Base-by-base conservation (phyloP, 2,329 filamentous ascomycete genomes). In the Claviceps humidiphila region DNA sequence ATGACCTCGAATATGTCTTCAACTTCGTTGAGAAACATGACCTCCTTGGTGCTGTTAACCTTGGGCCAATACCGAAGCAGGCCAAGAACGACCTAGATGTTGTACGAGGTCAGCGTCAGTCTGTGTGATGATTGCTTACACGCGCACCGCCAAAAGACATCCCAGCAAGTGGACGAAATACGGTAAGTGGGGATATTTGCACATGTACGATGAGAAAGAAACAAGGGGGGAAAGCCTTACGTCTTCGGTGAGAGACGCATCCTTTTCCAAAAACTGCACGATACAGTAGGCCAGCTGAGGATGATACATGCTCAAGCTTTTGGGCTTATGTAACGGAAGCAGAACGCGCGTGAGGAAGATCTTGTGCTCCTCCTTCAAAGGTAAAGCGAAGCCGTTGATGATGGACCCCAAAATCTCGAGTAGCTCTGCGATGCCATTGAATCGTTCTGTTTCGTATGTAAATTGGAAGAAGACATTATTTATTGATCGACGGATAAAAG, bases 381-480 rank as follows among this genome's bases (percentile, higher is more conserved):
- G 93, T 53, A 98, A 74, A 22, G 93, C 93, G 66, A 98, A 98
- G 46, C 93, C 93, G 66, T 98, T 98, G 76, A 98, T 98, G 64
- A 98, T 98, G 58, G 93, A 97, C 34, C 93, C 93, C 50, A 98
- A 75, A 59, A 98, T 98, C 67, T 98, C 93, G 39, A 98, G 77
- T 34, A 98, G 75, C 68, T 98, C 93, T 3, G 93, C 93, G 63
- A 98, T 96, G 51, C 93, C 93, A 62, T 98, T 98, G 74, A 98
- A 97, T 54, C 93, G 81, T 70, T 98, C 93, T 4, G 93, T 98
- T 71, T 98, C 93, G 67, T 98, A 98, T 55, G 89, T 90, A 69
- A 98, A 98, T 66, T 98, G 93, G 78, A 98, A 98, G 74, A 98
- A 98, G 61, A 98, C 93, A 64, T 98, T 97, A 80, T 98, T 98